Percentiles rank a stretch among this genome's conserved stretches.
phyloP scores from a whole-genome alignment of 1,139 yeast genomes.

The Pichia sp. region DNA sequence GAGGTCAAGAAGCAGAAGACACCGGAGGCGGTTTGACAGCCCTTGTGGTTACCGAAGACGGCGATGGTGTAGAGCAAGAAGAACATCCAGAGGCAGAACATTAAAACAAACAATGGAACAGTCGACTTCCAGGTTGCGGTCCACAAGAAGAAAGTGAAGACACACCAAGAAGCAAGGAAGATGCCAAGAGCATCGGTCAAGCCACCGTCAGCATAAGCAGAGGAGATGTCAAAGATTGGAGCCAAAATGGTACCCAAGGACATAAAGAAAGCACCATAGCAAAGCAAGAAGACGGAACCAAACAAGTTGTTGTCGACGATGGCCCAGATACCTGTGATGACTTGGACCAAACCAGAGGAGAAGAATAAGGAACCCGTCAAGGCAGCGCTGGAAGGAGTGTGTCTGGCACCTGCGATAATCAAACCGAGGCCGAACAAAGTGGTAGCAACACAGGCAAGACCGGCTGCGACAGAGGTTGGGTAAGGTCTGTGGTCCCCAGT shows the following conservation, averaged over 20 bases:
- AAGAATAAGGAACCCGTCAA: conserved; percentile 50
- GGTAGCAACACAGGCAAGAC: conserved; percentile 31
- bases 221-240: conserved; percentile 34
- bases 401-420: conserved; percentile 50
- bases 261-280: conserved; percentile 41
- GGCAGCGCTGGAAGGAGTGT: conserved; percentile 45
- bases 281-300: conserved; percentile 38
- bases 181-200: conserved; percentile 36
- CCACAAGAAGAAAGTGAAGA: conserved; percentile 42
- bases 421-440: conserved; percentile 35
- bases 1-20: conserved; percentile 42
- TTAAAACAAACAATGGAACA: conserved; percentile 38
- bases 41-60: conserved; percentile 35
- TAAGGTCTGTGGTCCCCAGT: conserved; percentile 31
- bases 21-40: conserved; percentile 42
- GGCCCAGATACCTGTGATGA: conserved; percentile 66
- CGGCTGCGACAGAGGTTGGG: conserved; percentile 34
- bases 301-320: conserved; percentile 49
- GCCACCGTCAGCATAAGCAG: conserved; percentile 32
- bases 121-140: conserved; percentile 44
- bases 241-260: conserved; percentile 36
- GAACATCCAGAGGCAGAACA: conserved; percentile 38
- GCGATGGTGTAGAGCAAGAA: conserved; percentile 44
- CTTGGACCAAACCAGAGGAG: conserved; percentile 62
- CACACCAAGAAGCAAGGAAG: conserved; percentile 44